Evolutionary conservation across 768 basidiomycete genomes (phyloP).

Genomic region (Termitomyces sp.): DNA sequence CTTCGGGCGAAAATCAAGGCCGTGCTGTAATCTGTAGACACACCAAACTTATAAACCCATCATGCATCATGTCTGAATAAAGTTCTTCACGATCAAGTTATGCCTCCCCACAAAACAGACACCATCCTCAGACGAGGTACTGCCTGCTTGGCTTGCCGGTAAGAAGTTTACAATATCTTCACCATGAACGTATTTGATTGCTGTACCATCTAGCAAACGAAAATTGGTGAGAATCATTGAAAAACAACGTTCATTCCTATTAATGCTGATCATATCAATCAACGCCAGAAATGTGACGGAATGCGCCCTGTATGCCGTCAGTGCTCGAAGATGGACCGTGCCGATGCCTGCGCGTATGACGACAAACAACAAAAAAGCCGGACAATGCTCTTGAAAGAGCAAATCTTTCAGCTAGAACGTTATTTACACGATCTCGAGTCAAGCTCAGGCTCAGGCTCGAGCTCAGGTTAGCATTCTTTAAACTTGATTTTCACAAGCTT

Average conservation of each 20-base stretch:
- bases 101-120: conserved; percentile 21
- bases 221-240: conserved; percentile 34
- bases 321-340: conserved; percentile 52
- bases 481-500: not conserved
- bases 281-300: conserved; percentile 59
- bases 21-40: conserved; percentile 2
- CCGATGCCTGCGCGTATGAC: conserved; percentile 55
- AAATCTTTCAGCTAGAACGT: conserved; percentile 49
- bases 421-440: conserved; percentile 53
- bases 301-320: conserved; percentile 52
- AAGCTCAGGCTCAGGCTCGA: conserved; percentile 20
- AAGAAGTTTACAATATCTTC: conserved; percentile 12
- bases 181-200: not conserved
- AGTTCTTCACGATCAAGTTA: not conserved
- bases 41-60: conserved; percentile 8
- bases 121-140: conserved; percentile 35
- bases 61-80: not conserved
- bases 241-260: not conserved
- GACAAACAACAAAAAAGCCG: conserved; percentile 58
- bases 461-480: conserved; percentile 2
- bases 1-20: conserved; percentile 1
- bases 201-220: conserved; percentile 32
- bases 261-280: not conserved
- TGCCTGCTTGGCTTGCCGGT: conserved; percentile 45
- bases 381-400: conserved; percentile 56